These are phyloP conservation scores for Fusarium guadeloupense DNA, from an alignment of 2,329 filamentous ascomycete species.

Conservation along the genomic window DNA sequence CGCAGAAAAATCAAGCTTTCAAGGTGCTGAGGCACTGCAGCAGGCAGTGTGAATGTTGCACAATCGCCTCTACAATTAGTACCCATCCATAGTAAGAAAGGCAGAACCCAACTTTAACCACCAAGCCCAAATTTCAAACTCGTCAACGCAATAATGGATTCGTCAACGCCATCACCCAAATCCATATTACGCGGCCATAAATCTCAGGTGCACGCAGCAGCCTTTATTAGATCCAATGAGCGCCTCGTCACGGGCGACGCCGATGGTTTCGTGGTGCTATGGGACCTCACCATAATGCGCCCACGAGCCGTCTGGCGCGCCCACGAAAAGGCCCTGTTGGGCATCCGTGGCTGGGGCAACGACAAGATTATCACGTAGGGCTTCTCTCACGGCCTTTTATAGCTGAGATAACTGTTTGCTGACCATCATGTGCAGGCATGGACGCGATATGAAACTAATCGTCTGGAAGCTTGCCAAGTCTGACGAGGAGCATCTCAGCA, in stretches of 20 bases:
- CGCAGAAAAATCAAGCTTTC: slow-evolving; percentile 6
- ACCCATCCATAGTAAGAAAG: too few species aligned
- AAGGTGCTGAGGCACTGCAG: background rate
- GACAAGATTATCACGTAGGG: slow-evolving; percentile 84
- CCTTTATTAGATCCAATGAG: slow-evolving; percentile 77
- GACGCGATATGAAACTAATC: slow-evolving; percentile 84
- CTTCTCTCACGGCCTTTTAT: background rate
- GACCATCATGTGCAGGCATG: slow-evolving; percentile 69
- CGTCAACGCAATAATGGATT: slow-evolving; percentile 40
- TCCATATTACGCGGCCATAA: slow-evolving; percentile 85
- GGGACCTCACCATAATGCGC: slow-evolving; percentile 84
- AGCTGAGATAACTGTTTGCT: background rate
- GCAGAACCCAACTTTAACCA: background rate
- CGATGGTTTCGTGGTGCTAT: slow-evolving; percentile 87
- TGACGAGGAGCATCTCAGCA: slow-evolving; percentile 73
- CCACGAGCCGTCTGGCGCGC: slow-evolving; percentile 87
- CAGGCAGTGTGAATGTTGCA: slow-evolving; percentile 14
- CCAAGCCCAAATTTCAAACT: slow-evolving; percentile 1
- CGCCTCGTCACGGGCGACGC: slow-evolving; percentile 88
- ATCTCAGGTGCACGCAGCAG: slow-evolving; percentile 78
- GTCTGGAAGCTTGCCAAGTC: slow-evolving; percentile 78
- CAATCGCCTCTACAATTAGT: slow-evolving; percentile 2
- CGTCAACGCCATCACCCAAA: slow-evolving; percentile 53
- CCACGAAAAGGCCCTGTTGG: slow-evolving; percentile 80
- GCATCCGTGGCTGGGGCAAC: slow-evolving; percentile 74